A percentile compares a stretch with the other conserved stretches of the same genome.
phyloP scores from a whole-genome alignment of 148 eudicot species.

The Silene uniflora region DNA sequence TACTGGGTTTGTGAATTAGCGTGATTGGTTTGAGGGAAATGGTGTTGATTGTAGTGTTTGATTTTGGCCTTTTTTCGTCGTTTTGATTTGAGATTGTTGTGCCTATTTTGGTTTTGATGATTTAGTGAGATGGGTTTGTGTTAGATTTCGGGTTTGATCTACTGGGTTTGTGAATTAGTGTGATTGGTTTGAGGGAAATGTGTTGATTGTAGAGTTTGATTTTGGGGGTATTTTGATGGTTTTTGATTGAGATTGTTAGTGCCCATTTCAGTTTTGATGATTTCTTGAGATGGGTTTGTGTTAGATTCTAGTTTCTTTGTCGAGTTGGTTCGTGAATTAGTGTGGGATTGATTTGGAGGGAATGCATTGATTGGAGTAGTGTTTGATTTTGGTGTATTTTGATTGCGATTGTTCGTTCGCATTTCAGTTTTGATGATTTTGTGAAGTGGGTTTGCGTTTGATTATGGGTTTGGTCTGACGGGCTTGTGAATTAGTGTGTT shows the following conservation, averaged over 20 bases:
- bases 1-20: not conserved
- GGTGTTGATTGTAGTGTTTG: not conserved
- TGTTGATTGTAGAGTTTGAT: too few relatives aligned
- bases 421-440: constrained; percentile 2
- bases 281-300: not conserved
- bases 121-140: constrained; percentile 1
- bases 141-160: not conserved
- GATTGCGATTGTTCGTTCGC: not conserved
- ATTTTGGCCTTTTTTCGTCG: not conserved
- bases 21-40: not conserved
- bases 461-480: not conserved
- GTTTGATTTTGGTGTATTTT: not conserved
- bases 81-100: too few relatives aligned
- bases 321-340: not conserved
- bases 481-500: not conserved
- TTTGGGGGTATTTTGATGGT: too few relatives aligned
- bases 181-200: too few relatives aligned
- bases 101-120: not conserved
- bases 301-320: constrained; percentile 3
- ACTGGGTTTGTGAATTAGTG: too few relatives aligned
- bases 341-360: not conserved
- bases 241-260: too few relatives aligned
- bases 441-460: constrained; percentile 4
- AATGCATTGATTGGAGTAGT: not conserved
- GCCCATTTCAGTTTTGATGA: not conserved